Conservation (phyloP, 2,329 filamentous ascomycete genomes). For the Exophiala dermatitidis region DNA sequence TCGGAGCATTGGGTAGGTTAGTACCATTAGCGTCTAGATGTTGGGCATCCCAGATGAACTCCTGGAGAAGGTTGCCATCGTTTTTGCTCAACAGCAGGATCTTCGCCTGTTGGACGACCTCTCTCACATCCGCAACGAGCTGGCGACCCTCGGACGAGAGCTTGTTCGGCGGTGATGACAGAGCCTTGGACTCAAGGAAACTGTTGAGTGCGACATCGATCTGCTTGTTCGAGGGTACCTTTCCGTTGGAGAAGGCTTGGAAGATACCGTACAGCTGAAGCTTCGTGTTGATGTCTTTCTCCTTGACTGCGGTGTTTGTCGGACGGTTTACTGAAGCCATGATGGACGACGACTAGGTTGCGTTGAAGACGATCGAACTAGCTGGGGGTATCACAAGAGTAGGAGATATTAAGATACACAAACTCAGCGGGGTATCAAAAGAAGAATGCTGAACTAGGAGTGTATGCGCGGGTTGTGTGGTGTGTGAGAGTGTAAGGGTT, state of each 20-base stretch:
- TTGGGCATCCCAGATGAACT: constrained; percentile 93
- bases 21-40: constrained; percentile 58
- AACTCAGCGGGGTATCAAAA: constrained; percentile 17
- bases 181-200: constrained; percentile 63
- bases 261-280: constrained; percentile 71
- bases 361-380: not conserved
- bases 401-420: constrained; percentile 3
- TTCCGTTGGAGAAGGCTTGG: constrained; percentile 75
- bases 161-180: constrained; percentile 63
- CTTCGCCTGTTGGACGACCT: constrained; percentile 80
- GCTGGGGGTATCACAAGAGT: constrained; percentile 17
- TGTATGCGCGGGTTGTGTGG: not conserved
- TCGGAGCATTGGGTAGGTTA: constrained; percentile 55
- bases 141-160: constrained; percentile 74
- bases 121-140: constrained; percentile 69
- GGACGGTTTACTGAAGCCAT: constrained; percentile 59
- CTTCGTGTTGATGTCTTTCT: constrained; percentile 79
- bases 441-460: not conserved
- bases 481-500: not conserved
- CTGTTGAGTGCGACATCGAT: constrained; percentile 93
- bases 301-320: constrained; percentile 66
- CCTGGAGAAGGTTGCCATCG: constrained; percentile 84
- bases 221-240: constrained; percentile 90
- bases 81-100: constrained; percentile 85
- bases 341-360: constrained; percentile 1